Percentiles rank a stretch among this genome's conserved stretches.
These are phyloP conservation scores for Combretum micranthum DNA, from an alignment of 345 rosid genomes.

Conservation along the genomic window DNA sequence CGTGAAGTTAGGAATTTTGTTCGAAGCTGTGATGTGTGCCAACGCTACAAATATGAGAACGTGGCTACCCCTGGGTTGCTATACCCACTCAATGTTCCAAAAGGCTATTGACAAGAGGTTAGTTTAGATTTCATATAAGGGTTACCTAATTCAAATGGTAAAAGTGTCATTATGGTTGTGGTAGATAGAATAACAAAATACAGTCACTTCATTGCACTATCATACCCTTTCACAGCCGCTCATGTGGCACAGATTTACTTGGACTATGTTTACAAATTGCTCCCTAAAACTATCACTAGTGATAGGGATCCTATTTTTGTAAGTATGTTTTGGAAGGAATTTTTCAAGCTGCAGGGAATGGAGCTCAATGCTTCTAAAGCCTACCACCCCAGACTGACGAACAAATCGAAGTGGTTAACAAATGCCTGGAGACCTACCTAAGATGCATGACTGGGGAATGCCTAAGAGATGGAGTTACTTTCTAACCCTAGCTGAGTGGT, in stretches of 20 bases:
- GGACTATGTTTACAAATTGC: not conserved
- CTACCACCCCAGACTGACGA: slow-evolving; percentile 2
- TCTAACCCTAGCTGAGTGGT: too few species aligned
- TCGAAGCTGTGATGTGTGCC: not conserved
- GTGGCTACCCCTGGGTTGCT: not conserved
- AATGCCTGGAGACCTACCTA: slow-evolving; percentile 9
- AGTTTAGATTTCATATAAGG: slow-evolving; percentile 1
- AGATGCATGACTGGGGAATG: too few species aligned
- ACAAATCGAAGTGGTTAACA: slow-evolving; percentile 1
- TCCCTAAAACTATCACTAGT: not conserved
- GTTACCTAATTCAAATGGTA: not conserved
- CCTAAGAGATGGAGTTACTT: too few species aligned
- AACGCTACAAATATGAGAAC: too few species aligned
- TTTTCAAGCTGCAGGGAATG: not conserved
- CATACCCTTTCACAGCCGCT: not conserved
- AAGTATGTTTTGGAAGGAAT: not conserved
- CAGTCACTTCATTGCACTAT: not conserved
- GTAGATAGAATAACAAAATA: not conserved
- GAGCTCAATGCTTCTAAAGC: too few species aligned
- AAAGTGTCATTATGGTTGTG: not conserved
- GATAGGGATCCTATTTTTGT: not conserved
- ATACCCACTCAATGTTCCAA: not conserved
- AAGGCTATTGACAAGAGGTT: not conserved
- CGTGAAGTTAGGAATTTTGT: not conserved
- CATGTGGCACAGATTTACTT: not conserved